Evolutionary conservation across 164 flowering plant species (phyloP), one percentile per base, ranked within the genome.

Genomic region (Pachysandra terminalis): DNA sequence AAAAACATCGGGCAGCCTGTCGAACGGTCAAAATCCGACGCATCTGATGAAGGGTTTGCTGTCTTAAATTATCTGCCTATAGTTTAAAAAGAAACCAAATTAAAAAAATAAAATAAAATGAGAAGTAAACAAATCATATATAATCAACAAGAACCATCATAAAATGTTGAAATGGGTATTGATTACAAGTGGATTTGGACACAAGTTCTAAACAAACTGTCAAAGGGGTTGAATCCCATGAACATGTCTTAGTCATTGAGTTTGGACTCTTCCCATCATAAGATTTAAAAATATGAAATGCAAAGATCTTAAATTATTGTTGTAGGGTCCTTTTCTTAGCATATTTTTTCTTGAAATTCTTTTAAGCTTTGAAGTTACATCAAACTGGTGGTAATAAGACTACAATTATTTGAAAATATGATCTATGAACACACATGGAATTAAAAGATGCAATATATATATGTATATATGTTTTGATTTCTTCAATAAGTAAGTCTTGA

Each of bases 41-140:
- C 71, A 96, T 74, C 60, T 88, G 99, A 73, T 96, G 99, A 71
- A 96, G 90, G 16, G 93, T 91, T 75, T 96, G 95, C 67, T 93
- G 98, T 75, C 99, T 85, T 74, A 96, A 80, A 77, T 88, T 91
- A 81, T 96, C 99, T 74, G 96, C 99, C 99, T 94, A 49, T 64
- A 56, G 65, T 24, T 56, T 40, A 24, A 21, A 45, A 45, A 45
- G 51, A 45, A 32, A 32, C 5, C 37, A 32, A 32, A 32, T 32
- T 45, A 5, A 45, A 56, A 27, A 52, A 15, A 64, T 24, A 27
- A 52, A 15, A 64, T 24, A 49, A 27, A 59, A 62, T 63, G 16
- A 56, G n/a, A 26, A 56, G 19, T 32, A 12, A 69, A n/a, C 35
- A 10, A 28, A 45, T 48, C 17, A 45, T 5, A 48, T 22, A 51